Evolutionary conservation across 2,329 filamentous ascomycete species (phyloP), one percentile per base, ranked within the genome.

Genomic region (Plectosphaerella sp.): DNA sequence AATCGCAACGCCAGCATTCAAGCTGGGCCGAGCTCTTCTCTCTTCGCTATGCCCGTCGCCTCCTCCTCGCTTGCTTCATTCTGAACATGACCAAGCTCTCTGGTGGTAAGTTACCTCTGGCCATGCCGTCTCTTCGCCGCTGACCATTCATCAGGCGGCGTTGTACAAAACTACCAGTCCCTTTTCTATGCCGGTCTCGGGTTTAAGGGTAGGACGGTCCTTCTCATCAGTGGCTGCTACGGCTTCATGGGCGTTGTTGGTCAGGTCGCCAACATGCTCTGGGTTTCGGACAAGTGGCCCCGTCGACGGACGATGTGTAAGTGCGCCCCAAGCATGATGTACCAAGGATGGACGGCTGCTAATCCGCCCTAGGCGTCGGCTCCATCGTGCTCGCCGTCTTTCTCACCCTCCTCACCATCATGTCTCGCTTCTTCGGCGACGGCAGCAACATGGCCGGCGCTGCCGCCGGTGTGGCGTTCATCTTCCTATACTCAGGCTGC

Each of bases 111-210:
- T n/a, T n/a, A n/a, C n/a, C n/a, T n/a, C n/a, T n/a, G n/a, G n/a
- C n/a, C n/a, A n/a, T n/a, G n/a, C n/a, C n/a, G n/a, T n/a, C n/a
- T n/a, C n/a, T n/a, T n/a, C n/a, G n/a, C n/a, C n/a, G n/a, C n/a
- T n/a, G n/a, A n/a, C n/a, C n/a, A n/a, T n/a, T n/a, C n/a, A n/a
- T n/a, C n/a, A n/a, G n/a, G n/a, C 0, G 58, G 62, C 2, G 66
- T 68, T 37, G 70, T 70, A 22, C 67, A 70, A 48, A 68, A 71
- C 50, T 71, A 67, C 52, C 68, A 72, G 51, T 64, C 57, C 47
- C 64, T 64, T 18, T 64, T 71, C 42, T 71, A 71, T 50, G 60
- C 59, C 4, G 57, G 59, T 3, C 58, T 70, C 8, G 69, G 68
- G 5, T 69, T 65, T 45, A 60, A 58, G 2, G 66, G 66, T 3